A percentile compares a stretch with the other conserved stretches of the same genome.
Conservation (phyloP, 495 filamentous ascomycete species). For the Melanomma pulvis-pyrius region DNA sequence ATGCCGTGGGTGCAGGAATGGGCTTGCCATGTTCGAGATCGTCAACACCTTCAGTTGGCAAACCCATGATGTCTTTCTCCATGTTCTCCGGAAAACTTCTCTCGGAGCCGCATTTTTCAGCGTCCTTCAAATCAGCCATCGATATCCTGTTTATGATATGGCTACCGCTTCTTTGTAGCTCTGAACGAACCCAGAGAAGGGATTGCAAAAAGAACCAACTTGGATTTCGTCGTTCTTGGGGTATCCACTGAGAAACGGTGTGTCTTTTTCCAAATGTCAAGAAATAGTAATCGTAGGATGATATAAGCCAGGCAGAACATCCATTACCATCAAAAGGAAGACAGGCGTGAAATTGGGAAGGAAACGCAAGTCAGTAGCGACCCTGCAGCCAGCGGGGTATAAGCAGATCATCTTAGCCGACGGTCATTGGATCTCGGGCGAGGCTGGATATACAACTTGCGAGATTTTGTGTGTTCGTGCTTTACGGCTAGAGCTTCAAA, state of each 20-base stretch:
- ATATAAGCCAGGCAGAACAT: background rate
- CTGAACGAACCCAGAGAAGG: background rate
- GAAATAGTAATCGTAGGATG: background rate
- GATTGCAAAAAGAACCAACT: background rate
- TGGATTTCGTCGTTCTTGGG: background rate
- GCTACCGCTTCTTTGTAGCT: background rate
- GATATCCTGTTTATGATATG: background rate
- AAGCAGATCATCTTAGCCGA: background rate
- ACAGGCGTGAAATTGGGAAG: background rate
- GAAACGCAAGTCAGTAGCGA: background rate
- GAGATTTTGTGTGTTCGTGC: background rate
- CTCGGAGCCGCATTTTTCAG: constrained; percentile 11
- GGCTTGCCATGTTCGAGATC: background rate
- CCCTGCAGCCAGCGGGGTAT: constrained; percentile 6
- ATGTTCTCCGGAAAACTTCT: constrained; percentile 15
- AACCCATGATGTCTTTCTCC: background rate
- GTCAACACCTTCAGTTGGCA: background rate
- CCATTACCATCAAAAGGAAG: background rate
- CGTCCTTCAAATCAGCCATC: constrained; percentile 5
- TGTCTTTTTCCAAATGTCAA: background rate
- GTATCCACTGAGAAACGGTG: background rate
- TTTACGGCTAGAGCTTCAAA: background rate
- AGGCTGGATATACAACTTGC: constrained; percentile 8
- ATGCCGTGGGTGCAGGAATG: background rate
- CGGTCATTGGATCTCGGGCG: background rate